These are phyloP conservation scores for Ceratocystis colombiana DNA, from an alignment of 2,329 filamentous ascomycete species.

Conservation along the genomic window DNA sequence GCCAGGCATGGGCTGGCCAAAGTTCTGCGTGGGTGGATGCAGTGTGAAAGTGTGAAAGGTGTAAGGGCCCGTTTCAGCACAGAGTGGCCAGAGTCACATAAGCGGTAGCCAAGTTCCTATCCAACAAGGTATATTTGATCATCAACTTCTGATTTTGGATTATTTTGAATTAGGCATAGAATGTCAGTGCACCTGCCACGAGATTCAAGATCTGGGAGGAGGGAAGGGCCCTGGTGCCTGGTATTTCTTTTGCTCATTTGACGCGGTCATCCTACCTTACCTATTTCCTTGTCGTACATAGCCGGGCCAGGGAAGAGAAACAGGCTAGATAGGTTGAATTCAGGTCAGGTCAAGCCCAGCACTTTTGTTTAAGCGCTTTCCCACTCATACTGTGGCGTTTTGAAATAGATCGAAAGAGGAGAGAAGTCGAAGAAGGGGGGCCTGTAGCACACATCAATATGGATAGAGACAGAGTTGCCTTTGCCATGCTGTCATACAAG, in stretches of 20 bases:
- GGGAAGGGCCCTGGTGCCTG: background rate
- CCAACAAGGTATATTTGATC: background rate
- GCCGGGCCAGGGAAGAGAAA: no score
- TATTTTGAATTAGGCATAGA: background rate
- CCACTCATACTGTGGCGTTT: no score
- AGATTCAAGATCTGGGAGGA: background rate
- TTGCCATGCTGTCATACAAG: background rate
- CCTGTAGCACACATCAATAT: background rate
- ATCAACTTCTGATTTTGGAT: background rate
- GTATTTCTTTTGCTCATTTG: no score
- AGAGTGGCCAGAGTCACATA: slow-evolving; percentile 3
- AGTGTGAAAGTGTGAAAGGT: background rate
- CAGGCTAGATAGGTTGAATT: no score
- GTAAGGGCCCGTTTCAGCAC: slow-evolving; percentile 5
- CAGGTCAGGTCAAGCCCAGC: no score
- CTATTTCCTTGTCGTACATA: no score
- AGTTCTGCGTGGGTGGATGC: background rate
- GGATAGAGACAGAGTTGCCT: background rate
- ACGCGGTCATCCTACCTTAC: no score
- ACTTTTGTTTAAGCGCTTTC: no score
- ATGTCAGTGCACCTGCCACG: background rate
- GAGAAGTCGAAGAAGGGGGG: background rate
- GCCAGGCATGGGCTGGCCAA: background rate
- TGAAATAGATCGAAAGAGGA: background rate
- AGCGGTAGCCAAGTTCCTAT: background rate